phyloP scores from a whole-genome alignment of 108 stramenopile species.

The Cyclotella baltica region DNA sequence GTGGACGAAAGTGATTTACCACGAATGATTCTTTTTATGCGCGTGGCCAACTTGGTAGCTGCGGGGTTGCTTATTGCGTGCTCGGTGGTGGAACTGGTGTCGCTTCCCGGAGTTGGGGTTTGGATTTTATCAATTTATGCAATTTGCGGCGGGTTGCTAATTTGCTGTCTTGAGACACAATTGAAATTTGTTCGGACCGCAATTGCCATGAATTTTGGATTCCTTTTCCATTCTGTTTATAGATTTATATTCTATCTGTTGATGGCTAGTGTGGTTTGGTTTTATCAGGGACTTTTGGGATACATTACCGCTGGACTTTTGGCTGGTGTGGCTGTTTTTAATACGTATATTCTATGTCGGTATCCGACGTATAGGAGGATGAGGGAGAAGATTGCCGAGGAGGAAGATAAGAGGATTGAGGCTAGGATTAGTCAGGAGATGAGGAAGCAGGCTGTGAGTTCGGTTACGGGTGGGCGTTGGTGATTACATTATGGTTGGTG shows the following conservation, averaged over 20 bases:
- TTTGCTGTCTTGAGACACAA: constrained; percentile 91
- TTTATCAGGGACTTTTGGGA: constrained; percentile 67
- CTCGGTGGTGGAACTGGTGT: constrained; percentile 47
- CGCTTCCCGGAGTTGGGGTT: constrained; percentile 58
- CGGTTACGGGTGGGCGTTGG: constrained; percentile 34
- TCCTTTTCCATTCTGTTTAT: constrained; percentile 83
- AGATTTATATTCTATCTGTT: constrained; percentile 85
- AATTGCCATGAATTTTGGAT: constrained; percentile 92
- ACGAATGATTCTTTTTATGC: constrained; percentile 75
- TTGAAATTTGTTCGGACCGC: constrained; percentile 86
- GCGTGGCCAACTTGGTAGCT: constrained; percentile 74
- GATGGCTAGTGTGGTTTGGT: constrained; percentile 72
- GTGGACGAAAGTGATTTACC: constrained; percentile 77
- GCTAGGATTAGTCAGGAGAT: constrained; percentile 86
- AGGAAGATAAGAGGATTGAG: constrained; percentile 89
- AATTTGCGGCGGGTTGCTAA: constrained; percentile 73
- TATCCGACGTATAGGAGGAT: constrained; percentile 84
- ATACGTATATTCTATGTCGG: constrained; percentile 82
- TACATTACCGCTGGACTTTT: constrained; percentile 58
- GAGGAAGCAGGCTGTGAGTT: constrained; percentile 73
- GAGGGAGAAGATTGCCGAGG: constrained; percentile 85
- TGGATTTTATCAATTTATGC: constrained; percentile 84
- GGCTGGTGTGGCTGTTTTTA: constrained; percentile 75
- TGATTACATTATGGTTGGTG: not conserved
- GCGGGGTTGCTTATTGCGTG: constrained; percentile 67